phyloP scores from a whole-genome alignment of 495 filamentous ascomycete genomes.

The Xylaria venustula region DNA sequence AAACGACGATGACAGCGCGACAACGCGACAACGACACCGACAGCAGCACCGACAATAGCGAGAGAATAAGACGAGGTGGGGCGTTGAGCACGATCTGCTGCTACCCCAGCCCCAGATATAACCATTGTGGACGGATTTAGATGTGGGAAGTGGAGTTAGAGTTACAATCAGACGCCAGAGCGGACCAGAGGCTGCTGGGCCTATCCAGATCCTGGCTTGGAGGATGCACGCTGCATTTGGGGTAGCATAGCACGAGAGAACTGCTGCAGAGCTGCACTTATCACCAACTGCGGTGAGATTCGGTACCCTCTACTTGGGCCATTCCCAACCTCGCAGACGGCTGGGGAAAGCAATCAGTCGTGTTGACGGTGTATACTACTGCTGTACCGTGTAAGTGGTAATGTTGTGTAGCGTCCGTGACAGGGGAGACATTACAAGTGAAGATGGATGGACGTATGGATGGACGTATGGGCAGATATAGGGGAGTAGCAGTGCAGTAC shows the following conservation, averaged over 20 bases:
- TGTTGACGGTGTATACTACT: no score
- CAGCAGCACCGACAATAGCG: background rate
- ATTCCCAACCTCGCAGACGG: no score
- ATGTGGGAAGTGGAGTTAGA: constrained; percentile 5
- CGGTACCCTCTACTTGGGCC: no score
- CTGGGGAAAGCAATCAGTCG: no score
- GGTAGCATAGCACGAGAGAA: background rate
- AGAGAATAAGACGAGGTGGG: constrained; percentile 10
- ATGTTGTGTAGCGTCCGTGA: no score
- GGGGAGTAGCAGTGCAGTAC: no score
- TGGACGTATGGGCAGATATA: no score
- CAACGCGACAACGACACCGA: background rate
- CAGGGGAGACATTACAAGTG: no score
- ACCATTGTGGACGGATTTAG: constrained; percentile 1
- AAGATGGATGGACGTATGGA: no score
- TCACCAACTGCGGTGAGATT: no score
- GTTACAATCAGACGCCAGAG: background rate
- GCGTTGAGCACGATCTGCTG: constrained; percentile 10
- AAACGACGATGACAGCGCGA: background rate
- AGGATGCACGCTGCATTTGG: background rate
- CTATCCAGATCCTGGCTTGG: background rate
- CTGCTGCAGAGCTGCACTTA: constrained; percentile 6
- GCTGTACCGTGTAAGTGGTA: no score
- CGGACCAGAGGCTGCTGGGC: background rate
- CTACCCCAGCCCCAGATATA: constrained; percentile 16